phyloP scores from a whole-genome alignment of 2,329 filamentous ascomycete genomes.

The Ascochyta lentis region DNA sequence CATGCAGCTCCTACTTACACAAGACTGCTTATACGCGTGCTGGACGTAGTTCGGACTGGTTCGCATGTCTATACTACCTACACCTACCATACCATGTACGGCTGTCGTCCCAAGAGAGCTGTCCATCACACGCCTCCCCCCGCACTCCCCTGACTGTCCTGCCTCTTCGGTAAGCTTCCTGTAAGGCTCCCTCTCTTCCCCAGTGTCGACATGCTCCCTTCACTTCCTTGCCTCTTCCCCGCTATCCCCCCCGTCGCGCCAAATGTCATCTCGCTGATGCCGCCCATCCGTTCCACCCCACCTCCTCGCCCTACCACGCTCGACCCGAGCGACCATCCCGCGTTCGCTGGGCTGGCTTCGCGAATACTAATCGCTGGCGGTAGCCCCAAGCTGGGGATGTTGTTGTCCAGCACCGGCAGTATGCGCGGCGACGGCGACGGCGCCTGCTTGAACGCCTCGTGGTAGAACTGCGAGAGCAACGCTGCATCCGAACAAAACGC shows the following conservation, averaged over 20 bases:
- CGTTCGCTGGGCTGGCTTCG: slow-evolving; percentile 41
- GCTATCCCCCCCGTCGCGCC: slow-evolving; percentile 33
- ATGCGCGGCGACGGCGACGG: slow-evolving; percentile 51
- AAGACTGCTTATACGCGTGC: too few relatives aligned
- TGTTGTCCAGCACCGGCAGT: slow-evolving; percentile 43
- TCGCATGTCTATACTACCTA: too few relatives aligned
- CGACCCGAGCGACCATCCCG: slow-evolving; percentile 36
- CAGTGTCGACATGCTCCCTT: slow-evolving; percentile 32
- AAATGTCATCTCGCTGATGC: slow-evolving; percentile 20
- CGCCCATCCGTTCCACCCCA: slow-evolving; percentile 10
- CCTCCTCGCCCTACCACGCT: slow-evolving; percentile 22
- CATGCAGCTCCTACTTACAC: too few relatives aligned
- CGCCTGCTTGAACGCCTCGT: slow-evolving; percentile 43
- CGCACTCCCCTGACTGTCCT: slow-evolving; percentile 32
- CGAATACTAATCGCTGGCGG: slow-evolving; percentile 50
- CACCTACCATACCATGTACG: too few relatives aligned
- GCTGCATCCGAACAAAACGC: slow-evolving; percentile 52
- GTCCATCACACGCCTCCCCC: background rate
- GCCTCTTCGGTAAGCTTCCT: slow-evolving; percentile 29
- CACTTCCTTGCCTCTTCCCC: slow-evolving; percentile 40
- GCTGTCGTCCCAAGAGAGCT: background rate
- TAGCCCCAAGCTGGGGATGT: slow-evolving; percentile 53
- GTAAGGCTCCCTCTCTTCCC: slow-evolving; percentile 32
- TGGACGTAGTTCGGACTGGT: too few relatives aligned
- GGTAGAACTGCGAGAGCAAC: slow-evolving; percentile 53